Base-by-base conservation (phyloP, 495 filamentous ascomycete genomes). In the Bombardia bombarda region DNA sequence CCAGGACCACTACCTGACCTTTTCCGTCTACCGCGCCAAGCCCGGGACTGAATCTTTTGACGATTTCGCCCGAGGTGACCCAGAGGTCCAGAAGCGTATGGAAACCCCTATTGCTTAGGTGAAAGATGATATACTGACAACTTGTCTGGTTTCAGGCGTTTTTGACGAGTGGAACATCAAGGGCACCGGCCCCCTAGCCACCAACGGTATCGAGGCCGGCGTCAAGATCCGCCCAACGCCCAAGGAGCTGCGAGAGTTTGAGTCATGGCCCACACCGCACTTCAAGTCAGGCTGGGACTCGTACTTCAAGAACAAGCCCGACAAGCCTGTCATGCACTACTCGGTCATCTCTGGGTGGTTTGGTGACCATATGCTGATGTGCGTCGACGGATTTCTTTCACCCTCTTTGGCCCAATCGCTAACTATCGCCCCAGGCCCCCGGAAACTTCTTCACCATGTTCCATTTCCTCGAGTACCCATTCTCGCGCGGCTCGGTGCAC, bases 361-460 rank as follows among this genome's bases (percentile, higher is more conserved):
- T 38, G 75, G 76, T 14, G 80, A 86, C 60, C 82, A 84, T 53
- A 82, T 83, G 75, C 68, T 82, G 19, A 76, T 84, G 69, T n/a
- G n/a, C n/a, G n/a, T n/a, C n/a, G n/a, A 63, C 36, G 44, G 49
- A 32, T 22, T 23, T 7, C 26, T 42, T 13, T 20, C 12, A 44
- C 16, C 32, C 14, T 7, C n/a, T n/a, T n/a, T n/a, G n/a, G n/a
- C n/a, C n/a, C n/a, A n/a, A n/a, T n/a, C n/a, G n/a, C n/a, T n/a
- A n/a, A n/a, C n/a, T n/a, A n/a, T n/a, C n/a, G n/a, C n/a, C n/a
- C n/a, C n/a, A n/a, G n/a, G 83, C 51, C 4, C 47, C 51, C 20
- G 84, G 84, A 33, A 87, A 88, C 46, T 89, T 88, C 72, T 88
- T 88, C 68, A 83, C 77, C 46, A 89, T 89, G 84, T 89, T 89